Base-by-base conservation (phyloP, 148 eudicot species). In the Chenopodium quinoa region DNA sequence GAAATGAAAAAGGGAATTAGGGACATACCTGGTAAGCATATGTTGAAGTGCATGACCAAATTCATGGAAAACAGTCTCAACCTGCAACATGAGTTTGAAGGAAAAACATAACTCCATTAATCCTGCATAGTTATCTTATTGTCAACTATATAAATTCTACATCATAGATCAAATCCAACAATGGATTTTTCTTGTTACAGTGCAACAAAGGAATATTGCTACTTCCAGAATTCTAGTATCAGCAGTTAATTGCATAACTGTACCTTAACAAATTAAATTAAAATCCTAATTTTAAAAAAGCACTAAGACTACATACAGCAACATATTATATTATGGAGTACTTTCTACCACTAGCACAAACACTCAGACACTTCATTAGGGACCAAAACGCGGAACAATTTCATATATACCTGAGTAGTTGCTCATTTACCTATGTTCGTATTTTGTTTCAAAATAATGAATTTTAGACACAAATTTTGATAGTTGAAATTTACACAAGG, bases 1-100 rank as follows among this genome's bases (percentile, higher is more conserved):
- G 40, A 22, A 34, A 74, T 56, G 75, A 62, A 50, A 7, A 76
- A 65, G 22, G 19, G 54, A 7, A 67, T 32, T 12, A n/a, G 32
- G 63, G 32, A 50, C 64, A 37, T 75, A 48, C 83, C 86, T 91
- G 20, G 99, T 96, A 54, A 96, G 90, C 99, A 96, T 94, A 84
- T 96, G 99, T 89, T 96, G 99, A 89, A 96, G 99, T 40, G 99
- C 98, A 89, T 96, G 99, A 75, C 99, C 99, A 82, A 96, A 96
- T 84, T 96, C 99, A 90, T 96, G 99, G 89, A 96, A 96, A 77
- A 96, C 99, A n/a, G 99, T 96, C 88, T 96, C 99, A 78, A 96
- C 98, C 99, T 93, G 87, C 60, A 85, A 81, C 16, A 58, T 29
- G 48, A 52, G 71, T 69, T 73, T 14, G 6, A 19, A 60, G 44